phyloP scores from a whole-genome alignment of 108 stramenopile species.

The Pseudonitzschia pungens region DNA sequence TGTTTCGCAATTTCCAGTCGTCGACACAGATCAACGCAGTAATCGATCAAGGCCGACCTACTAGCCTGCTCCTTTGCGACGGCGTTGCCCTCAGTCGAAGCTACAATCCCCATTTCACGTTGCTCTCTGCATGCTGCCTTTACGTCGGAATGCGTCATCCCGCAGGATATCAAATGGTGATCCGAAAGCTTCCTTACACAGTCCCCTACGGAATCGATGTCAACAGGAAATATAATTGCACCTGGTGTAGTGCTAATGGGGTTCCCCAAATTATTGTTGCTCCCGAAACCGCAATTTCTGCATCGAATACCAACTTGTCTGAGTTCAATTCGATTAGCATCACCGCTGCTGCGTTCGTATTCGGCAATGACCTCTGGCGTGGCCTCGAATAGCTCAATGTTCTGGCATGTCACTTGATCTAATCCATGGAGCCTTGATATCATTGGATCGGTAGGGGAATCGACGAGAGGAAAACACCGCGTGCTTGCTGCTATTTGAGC shows the following conservation, averaged over 20 bases:
- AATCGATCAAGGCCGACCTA: constrained; percentile 31
- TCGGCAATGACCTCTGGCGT: constrained; percentile 30
- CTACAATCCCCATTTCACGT: constrained; percentile 3
- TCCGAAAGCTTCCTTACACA: constrained; percentile 30
- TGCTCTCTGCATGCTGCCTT: constrained; percentile 24
- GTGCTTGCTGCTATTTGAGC: neutral
- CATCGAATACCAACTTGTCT: constrained; percentile 52
- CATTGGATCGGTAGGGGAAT: neutral
- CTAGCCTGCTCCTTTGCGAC: constrained; percentile 3
- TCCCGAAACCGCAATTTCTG: constrained; percentile 34
- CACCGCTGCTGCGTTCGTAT: constrained; percentile 17
- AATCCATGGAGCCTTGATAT: constrained; percentile 11
- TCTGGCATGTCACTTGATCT: constrained; percentile 35
- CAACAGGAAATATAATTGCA: constrained; percentile 28
- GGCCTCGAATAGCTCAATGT: constrained; percentile 45
- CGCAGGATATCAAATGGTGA: constrained; percentile 37
- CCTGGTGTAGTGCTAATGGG: neutral
- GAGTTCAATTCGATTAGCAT: constrained; percentile 19
- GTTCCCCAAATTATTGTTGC: neutral
- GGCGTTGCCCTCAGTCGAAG: constrained; percentile 6
- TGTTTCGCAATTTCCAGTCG: constrained; percentile 35
- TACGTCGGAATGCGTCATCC: constrained; percentile 27
- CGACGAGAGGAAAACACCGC: constrained; percentile 1
- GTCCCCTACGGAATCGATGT: constrained; percentile 24
- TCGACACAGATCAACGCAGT: constrained; percentile 36